Evolutionary conservation across 371 early-diverging fungal genomes (phyloP).

Genomic region (Mucor irregularis): DNA sequence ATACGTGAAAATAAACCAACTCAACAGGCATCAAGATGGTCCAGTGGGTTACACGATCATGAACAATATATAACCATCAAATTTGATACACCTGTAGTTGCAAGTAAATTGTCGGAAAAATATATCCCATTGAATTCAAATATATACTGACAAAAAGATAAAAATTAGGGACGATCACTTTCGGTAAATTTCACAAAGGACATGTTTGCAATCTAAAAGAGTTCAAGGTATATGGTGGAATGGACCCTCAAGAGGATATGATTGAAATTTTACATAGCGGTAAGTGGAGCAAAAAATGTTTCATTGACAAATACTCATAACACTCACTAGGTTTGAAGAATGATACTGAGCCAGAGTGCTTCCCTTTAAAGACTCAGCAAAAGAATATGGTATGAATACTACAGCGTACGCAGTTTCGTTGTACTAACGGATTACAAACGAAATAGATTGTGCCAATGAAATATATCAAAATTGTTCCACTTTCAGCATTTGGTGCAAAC

Average conservation of each 20-base stretch:
- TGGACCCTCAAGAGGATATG: conserved; percentile 72
- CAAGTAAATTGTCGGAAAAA: conserved; percentile 53
- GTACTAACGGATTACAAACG: neutral
- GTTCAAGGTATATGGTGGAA: conserved; percentile 91
- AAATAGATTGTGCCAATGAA: conserved; percentile 74
- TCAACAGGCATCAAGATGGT: conserved; percentile 81
- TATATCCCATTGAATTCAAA: neutral
- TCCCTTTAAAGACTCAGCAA: conserved; percentile 70
- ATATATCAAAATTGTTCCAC: conserved; percentile 92
- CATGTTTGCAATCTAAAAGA: conserved; percentile 98
- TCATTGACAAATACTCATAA: conserved; percentile 1
- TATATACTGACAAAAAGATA: neutral
- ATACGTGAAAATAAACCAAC: conserved; percentile 69
- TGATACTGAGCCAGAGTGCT: conserved; percentile 89
- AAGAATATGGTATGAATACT: conserved; percentile 53
- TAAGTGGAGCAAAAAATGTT: conserved; percentile 25
- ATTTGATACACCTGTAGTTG: conserved; percentile 66
- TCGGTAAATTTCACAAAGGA: conserved; percentile 92
- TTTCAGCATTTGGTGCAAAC: conserved; percentile 88
- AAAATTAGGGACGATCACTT: conserved; percentile 75
- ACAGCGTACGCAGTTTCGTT: too few relatives aligned
- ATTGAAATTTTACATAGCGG: conserved; percentile 86
- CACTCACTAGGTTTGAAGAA: conserved; percentile 72
- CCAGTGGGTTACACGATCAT: conserved; percentile 72
- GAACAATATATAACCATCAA: conserved; percentile 75